Base-by-base conservation (phyloP, 148 eudicot genomes). In the Polygonum maritimum region DNA sequence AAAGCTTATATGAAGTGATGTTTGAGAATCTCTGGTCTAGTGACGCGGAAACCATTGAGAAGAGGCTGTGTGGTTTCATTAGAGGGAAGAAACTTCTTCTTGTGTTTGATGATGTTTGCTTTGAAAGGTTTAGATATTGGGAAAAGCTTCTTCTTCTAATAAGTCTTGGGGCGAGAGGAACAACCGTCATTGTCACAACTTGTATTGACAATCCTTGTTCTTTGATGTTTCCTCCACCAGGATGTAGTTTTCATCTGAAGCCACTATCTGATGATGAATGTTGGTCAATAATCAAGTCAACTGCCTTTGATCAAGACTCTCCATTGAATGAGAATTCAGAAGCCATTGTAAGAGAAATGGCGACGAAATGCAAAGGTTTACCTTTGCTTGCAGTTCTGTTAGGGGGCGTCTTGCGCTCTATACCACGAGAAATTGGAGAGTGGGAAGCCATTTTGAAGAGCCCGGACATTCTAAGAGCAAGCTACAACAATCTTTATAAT, bases 181-280 rank as follows among this genome's bases (percentile, higher is more conserved):
- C 82, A 63, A 78, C 76, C 44, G 75, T 85, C 58, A 71, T 85
- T 26, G 63, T 85, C 38, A 82, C 88, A 3, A 75, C 88, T 11
- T 76, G 81, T 35, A 71, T n/a, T 49, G 11, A 63, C 36, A 44
- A 54, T 47, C 76, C 78, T 67, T 65, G 76, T 4, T 41, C 77
- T 36, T 26, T 62, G 11, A 49, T 52, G 65, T 31, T 51, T 22
- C 76, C 79, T 1, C 11, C 31, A 19, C 62, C n/a, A 18, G 21
- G n/a, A 4, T 65, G 45, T 11, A 57, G 76, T 70, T 39, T 57
- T 47, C 58, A 44, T 31, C 73, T 85, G 55, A 18, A 74, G 33
- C 73, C 71, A 12, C 19, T 85, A 62, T 67, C 79, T 7, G 62
- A 76, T 48, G 65, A 76, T 47, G 83, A 80, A 33, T 79, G 87